phyloP scores from a whole-genome alignment of 345 rosid genomes.

The Toxicodendron radicans region DNA sequence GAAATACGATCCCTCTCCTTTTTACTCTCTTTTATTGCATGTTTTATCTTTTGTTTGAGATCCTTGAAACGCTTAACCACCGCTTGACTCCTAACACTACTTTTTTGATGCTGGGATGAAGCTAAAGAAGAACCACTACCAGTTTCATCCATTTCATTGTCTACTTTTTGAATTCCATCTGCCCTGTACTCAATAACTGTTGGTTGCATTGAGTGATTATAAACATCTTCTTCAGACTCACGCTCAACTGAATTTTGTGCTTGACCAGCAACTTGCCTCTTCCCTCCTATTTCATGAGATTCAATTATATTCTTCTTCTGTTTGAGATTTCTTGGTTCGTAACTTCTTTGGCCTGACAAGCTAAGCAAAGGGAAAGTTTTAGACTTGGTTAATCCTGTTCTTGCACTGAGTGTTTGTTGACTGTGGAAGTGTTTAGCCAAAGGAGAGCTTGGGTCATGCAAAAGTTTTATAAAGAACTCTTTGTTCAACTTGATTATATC shows the following conservation, averaged over 20 bases:
- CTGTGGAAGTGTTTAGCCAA: conserved; percentile 47
- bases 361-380: conserved; percentile 47
- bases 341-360: conserved; percentile 21
- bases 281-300: background rate
- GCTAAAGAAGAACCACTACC: conserved; percentile 31
- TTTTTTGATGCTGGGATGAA: conserved; percentile 34
- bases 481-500: conserved; percentile 54
- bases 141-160: conserved; percentile 26
- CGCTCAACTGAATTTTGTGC: conserved; percentile 6
- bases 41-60: conserved; percentile 64
- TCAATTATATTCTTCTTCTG: conserved; percentile 8
- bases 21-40: conserved; percentile 55
- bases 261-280: conserved; percentile 8
- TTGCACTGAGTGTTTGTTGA: conserved; percentile 33
- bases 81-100: conserved; percentile 36
- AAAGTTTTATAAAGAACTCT: conserved; percentile 44
- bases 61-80: conserved; percentile 61
- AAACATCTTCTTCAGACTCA: conserved; percentile 20
- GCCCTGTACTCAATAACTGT: conserved; percentile 33
- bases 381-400: conserved; percentile 37
- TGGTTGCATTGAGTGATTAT: conserved; percentile 30
- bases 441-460: conserved; percentile 58
- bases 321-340: conserved; percentile 14
- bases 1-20: conserved; percentile 67
- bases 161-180: conserved; percentile 34